Base-by-base conservation (phyloP, 2,329 filamentous ascomycete species). In the Waltergamsia citrina region DNA sequence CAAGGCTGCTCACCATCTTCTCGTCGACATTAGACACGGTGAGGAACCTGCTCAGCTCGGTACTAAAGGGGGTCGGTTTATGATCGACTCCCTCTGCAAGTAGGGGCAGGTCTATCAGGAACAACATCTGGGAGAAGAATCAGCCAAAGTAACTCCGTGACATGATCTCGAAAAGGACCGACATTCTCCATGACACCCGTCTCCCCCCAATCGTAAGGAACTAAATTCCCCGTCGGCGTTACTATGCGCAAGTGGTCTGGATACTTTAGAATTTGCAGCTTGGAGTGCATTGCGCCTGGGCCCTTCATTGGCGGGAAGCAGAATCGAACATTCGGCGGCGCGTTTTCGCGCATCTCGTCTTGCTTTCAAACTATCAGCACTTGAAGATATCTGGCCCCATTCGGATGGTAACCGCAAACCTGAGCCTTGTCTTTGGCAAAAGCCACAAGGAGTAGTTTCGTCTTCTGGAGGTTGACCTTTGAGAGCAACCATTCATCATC, bases 161-260 rank as follows among this genome's bases (percentile, higher is more conserved):
- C 15, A 29, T 10, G 11, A 10, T 41, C 23, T 20, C 29, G 24
- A 25, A 20, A 25, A 28, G 24, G 23, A 53, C 68, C 38, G 49
- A 81, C 80, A 55, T 94, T 95, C 57, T 95, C 88, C 78, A 94
- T 83, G 3, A 78, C 59, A 6, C 85, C 85, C 3, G 68, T 71
- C 53, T 93, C 85, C 8, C 88, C 90, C 88, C 92, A 96, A 51
- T 98, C 90, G 47, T 84, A 86, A 7, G 75, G 68, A 10, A 83
- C 78, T 32, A 95, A 63, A 47, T 98, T 98, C 2, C 87, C 92
- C 4, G 81, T 90, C 0, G 92, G 87, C 3, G 96, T 66, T 2
- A 82, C 90, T 29, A 98, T 68, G 6, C 92, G 76, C 12, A 95
- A 57, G 52, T 87, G 78, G 2, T 60, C 60, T 0, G 71, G 60